Evolutionary conservation across 2,329 filamentous ascomycete genomes (phyloP), one percentile per base, ranked within the genome.

Genomic region (Thyridium curvatum): DNA sequence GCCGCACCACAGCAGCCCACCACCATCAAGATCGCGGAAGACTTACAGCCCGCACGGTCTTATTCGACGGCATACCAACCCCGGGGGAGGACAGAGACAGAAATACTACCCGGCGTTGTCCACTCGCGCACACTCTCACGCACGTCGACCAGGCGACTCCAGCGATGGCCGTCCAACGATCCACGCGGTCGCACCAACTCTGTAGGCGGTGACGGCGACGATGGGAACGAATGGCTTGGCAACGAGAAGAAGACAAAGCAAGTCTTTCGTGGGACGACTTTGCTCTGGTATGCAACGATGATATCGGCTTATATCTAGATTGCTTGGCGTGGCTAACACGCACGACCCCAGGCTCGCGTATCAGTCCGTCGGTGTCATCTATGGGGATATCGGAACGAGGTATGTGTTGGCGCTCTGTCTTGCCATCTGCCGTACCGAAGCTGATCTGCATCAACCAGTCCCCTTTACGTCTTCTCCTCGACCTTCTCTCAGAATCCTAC

Each of bases 381-480:
- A 85, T 44, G 81, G 81, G 17, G 80, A 84, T 49, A 82, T 84
- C 51, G 80, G 79, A 41, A 72, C 68, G 15, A 54, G 51, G 55
- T 56, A 34, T 28, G 41, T 32, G 13, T 4, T 16, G n/a, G 26
- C 13, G 12, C 18, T 38, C 16, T 35, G 39, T 40, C 34, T 38
- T 30, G 9, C 35, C 18, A n/a, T n/a, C n/a, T n/a, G n/a, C n/a
- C 15, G 36, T 8, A 30, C 8, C 35, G 13, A 26, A 13, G 18
- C 18, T 18, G n/a, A 37, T 12, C 12, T 4, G 21, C 14, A 18
- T 12, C 8, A 71, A n/a, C 62, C 1, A 78, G 72, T 45, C 79
- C 79, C n/a, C 70, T 84, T 12, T 84, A 84, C 49, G 80, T 84
- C 12, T 84, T 66, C 56, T 82, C 78, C n/a, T 79, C 74, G 18